phyloP scores from a whole-genome alignment of 2,329 filamentous ascomycete species.

The Colletotrichum sp. region DNA sequence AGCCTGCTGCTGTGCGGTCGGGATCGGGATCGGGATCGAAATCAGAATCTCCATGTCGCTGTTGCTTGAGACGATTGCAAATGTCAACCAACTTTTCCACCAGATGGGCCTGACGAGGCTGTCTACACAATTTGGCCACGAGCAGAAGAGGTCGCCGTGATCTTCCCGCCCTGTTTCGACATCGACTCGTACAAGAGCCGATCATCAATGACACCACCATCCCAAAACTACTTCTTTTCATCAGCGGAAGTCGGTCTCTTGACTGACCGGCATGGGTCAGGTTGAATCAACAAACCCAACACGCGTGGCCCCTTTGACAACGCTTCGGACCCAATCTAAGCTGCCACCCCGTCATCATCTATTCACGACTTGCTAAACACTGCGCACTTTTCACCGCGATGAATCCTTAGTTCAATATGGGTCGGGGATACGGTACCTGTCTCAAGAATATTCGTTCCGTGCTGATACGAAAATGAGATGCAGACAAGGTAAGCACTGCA shows the following conservation, averaged over 20 bases:
- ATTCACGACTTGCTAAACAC: not conserved
- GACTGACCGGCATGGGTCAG: not conserved
- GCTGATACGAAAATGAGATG: not conserved
- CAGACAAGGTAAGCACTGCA: not conserved
- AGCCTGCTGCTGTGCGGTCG: not conserved
- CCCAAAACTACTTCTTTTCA: not conserved
- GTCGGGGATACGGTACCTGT: not conserved
- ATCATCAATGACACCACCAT: not conserved
- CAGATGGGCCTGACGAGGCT: not conserved
- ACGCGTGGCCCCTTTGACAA: not conserved
- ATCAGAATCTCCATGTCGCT: not conserved
- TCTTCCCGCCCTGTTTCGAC: not conserved
- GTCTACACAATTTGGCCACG: not conserved
- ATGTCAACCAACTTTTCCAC: not conserved
- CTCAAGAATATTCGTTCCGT: not conserved
- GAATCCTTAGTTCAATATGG: not conserved
- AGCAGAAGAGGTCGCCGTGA: not conserved
- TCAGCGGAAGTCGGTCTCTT: not conserved
- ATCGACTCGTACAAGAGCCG: not conserved
- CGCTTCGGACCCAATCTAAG: not conserved
- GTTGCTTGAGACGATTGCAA: not conserved
- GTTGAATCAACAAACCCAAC: not conserved
- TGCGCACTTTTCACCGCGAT: not conserved
- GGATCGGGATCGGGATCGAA: slow-evolving; percentile 3
- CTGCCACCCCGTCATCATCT: not conserved